A percentile compares a stretch with the other conserved stretches of the same genome.
Conservation (phyloP, 1,284 basidiomycete species). For the Leccinum fallax region DNA sequence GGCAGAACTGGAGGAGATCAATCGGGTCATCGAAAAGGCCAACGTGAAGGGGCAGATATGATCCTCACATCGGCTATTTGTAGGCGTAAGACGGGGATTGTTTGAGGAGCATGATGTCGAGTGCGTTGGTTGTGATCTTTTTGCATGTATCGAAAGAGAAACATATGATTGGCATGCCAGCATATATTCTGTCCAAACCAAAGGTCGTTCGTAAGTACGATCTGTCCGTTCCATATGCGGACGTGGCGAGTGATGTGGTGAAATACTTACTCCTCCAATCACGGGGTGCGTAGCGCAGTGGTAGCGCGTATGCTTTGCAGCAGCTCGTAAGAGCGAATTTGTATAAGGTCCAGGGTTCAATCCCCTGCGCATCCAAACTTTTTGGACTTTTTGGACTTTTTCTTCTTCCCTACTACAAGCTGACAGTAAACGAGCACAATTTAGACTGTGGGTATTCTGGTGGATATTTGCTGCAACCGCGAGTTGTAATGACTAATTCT, state of each 20-base stretch:
- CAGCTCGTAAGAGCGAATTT: not conserved
- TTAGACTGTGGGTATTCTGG: too few species aligned
- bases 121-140: not conserved
- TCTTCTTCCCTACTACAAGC: not conserved
- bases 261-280: accelerated
- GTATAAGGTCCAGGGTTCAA: conserved; percentile 2
- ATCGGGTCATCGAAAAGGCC: conserved; percentile 15
- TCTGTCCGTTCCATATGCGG: conserved; percentile 2
- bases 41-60: conserved; percentile 23
- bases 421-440: too few species aligned
- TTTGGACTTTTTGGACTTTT: not conserved
- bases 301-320: conserved; percentile 1
- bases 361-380: not conserved
- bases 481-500: not conserved
- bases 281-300: conserved; percentile 1
- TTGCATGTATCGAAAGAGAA: not conserved
- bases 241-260: not conserved
- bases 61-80: conserved; percentile 2
- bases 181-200: too few species aligned
- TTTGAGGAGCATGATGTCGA: not conserved
- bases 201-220: not conserved
- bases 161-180: not conserved
- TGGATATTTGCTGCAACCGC: not conserved
- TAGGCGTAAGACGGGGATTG: conserved; percentile 9
- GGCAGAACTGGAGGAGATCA: conserved; percentile 22